Conservation (phyloP, 2,329 filamentous ascomycete species). For the Capronia epimyces region DNA sequence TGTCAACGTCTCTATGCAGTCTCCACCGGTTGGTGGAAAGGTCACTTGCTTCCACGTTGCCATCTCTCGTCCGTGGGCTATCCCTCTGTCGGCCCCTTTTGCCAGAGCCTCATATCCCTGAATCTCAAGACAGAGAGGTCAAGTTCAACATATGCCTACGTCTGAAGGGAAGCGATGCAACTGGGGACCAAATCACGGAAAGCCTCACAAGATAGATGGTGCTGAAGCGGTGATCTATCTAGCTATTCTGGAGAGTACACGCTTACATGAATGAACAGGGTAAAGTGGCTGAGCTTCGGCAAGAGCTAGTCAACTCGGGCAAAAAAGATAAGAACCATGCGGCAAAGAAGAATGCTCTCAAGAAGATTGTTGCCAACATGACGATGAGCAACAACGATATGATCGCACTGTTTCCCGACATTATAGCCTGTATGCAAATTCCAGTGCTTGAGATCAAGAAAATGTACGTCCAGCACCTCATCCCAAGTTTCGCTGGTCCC, state of each 20-base stretch:
- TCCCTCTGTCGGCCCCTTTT: too few species aligned
- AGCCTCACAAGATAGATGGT: too few species aligned
- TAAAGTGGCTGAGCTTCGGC: constrained; percentile 94
- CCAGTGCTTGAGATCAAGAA: constrained; percentile 97
- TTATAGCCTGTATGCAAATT: constrained; percentile 92
- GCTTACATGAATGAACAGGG: constrained; percentile 58
- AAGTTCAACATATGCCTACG: too few species aligned
- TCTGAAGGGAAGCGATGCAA: too few species aligned
- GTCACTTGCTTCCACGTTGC: too few species aligned
- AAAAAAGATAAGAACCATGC: constrained; percentile 98
- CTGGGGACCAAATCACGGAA: too few species aligned
- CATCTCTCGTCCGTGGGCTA: too few species aligned
- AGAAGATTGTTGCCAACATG: constrained; percentile 99
- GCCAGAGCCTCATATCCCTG: too few species aligned
- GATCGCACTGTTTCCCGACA: constrained; percentile 92
- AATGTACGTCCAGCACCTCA: constrained; percentile 58
- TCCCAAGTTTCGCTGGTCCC: background rate
- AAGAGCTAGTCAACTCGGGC: constrained; percentile 85
- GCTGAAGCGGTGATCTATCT: too few species aligned
- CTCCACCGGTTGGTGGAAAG: background rate
- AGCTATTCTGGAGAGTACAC: background rate
- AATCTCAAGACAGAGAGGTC: too few species aligned
- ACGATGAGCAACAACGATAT: constrained; percentile 99
- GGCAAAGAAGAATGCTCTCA: constrained; percentile 93
- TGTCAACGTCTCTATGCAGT: constrained; percentile 5